phyloP scores from a whole-genome alignment of 768 basidiomycete genomes.

The Termitomyces titanicus region DNA sequence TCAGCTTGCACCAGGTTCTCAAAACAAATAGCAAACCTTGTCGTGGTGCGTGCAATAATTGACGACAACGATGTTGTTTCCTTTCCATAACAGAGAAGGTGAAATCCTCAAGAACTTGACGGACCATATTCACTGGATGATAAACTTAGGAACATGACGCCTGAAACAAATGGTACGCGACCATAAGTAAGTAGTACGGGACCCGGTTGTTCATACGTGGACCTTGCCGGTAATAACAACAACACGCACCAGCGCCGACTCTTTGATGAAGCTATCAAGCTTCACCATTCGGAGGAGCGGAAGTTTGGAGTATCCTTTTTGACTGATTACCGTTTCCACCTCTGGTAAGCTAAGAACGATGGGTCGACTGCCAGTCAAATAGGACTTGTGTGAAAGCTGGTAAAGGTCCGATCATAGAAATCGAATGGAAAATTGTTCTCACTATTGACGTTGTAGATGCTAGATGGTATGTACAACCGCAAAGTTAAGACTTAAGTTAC shows the following conservation, averaged over 20 bases:
- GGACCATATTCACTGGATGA: slow-evolving; percentile 17
- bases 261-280: slow-evolving; percentile 41
- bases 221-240: too few species aligned
- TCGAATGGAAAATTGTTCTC: background rate
- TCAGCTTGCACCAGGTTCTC: background rate
- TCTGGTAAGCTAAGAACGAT: slow-evolving; percentile 36
- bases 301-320: slow-evolving; percentile 9
- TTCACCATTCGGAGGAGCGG: slow-evolving; percentile 29
- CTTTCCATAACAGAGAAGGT: slow-evolving; percentile 43
- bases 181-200: too few species aligned
- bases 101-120: slow-evolving; percentile 33
- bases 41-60: slow-evolving; percentile 26
- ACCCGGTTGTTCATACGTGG: too few species aligned
- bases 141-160: background rate
- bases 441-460: slow-evolving; percentile 24
- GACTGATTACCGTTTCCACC: slow-evolving; percentile 14
- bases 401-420: too few species aligned
- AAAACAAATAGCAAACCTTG: slow-evolving; percentile 10
- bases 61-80: slow-evolving; percentile 28
- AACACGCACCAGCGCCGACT: slow-evolving; percentile 25
- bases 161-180: background rate
- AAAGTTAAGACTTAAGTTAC: slow-evolving; percentile 23
- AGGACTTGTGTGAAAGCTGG: slow-evolving; percentile 35
- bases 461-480: slow-evolving; percentile 28
- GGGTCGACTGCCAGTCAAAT: slow-evolving; percentile 28